Conservation (phyloP, 2,329 filamentous ascomycete genomes). For the Claviceps cyperi region DNA sequence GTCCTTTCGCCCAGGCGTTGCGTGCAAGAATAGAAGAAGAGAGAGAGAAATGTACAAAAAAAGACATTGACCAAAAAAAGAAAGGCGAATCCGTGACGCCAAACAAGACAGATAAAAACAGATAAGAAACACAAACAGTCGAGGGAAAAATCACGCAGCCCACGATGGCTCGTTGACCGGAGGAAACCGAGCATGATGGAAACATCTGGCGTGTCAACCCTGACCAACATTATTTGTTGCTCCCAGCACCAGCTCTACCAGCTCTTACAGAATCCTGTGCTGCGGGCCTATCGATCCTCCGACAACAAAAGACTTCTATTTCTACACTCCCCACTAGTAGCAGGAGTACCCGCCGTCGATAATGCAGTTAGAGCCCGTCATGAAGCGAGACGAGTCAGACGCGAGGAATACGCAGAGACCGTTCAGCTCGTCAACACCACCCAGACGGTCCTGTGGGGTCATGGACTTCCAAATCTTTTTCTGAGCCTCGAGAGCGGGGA, state of each 20-base stretch:
- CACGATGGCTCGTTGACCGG: background rate
- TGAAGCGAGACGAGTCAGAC: slow-evolving; percentile 57
- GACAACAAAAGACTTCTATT: too few species aligned
- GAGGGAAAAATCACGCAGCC: background rate
- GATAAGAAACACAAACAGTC: background rate
- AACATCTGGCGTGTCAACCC: background rate
- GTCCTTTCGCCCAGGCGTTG: too few species aligned
- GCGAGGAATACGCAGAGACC: slow-evolving; percentile 64
- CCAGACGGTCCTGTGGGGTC: slow-evolving; percentile 60
- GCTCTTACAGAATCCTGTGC: too few species aligned
- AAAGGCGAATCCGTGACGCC: background rate
- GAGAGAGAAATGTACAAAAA: background rate
- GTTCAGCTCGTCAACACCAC: slow-evolving; percentile 62
- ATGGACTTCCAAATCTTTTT: slow-evolving; percentile 68
- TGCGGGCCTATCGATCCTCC: too few species aligned
- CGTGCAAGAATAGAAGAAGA: too few species aligned
- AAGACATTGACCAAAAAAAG: background rate
- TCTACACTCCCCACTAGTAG: slow-evolving; percentile 26
- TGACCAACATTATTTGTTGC: too few species aligned
- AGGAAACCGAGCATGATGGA: background rate
- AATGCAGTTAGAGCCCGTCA: slow-evolving; percentile 62
- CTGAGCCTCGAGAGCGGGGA: slow-evolving; percentile 63
- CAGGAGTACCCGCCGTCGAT: slow-evolving; percentile 58
- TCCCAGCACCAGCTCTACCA: too few species aligned
- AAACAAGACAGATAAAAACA: background rate